Conservation (phyloP, 345 rosid genomes). For the Salix udensis region DNA sequence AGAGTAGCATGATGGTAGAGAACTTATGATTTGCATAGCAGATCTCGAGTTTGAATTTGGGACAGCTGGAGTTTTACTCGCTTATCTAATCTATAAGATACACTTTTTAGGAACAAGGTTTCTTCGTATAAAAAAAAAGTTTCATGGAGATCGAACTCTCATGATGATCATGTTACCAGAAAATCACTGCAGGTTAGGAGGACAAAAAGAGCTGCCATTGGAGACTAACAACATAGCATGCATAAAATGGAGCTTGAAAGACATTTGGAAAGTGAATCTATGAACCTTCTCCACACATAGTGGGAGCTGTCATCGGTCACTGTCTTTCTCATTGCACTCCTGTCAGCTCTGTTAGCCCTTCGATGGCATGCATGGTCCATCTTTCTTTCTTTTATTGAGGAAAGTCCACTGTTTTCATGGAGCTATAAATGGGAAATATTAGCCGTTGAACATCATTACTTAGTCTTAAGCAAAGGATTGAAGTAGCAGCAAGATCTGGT, state of each 20-base stretch:
- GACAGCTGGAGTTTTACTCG: fast-evolving
- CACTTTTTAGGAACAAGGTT: too few relatives aligned
- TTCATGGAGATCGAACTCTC: too few relatives aligned
- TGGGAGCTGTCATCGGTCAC: not conserved
- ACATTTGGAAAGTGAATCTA: not conserved
- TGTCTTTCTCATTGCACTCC: not conserved
- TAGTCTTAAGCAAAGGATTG: not conserved
- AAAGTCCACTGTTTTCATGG: not conserved
- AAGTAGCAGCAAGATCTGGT: not conserved
- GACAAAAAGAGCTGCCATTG: not conserved
- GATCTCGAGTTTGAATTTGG: too few relatives aligned
- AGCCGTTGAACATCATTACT: not conserved
- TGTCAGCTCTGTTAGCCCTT: too few relatives aligned
- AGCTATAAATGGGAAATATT: not conserved
- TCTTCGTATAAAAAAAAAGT: too few relatives aligned
- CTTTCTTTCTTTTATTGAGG: not conserved
- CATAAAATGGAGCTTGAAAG: not conserved
- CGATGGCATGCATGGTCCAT: too few relatives aligned
- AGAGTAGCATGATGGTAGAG: too few relatives aligned
- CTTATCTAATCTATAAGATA: too few relatives aligned
- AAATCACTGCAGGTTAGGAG: not conserved
- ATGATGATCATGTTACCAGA: too few relatives aligned
- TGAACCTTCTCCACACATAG: not conserved
- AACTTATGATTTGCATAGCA: fast-evolving
- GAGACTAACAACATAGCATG: not conserved